A percentile compares a stretch with the other conserved stretches of the same genome.
These are phyloP conservation scores for Aspergillus biplanus DNA, from an alignment of 495 filamentous ascomycete genomes.

Conservation along the genomic window DNA sequence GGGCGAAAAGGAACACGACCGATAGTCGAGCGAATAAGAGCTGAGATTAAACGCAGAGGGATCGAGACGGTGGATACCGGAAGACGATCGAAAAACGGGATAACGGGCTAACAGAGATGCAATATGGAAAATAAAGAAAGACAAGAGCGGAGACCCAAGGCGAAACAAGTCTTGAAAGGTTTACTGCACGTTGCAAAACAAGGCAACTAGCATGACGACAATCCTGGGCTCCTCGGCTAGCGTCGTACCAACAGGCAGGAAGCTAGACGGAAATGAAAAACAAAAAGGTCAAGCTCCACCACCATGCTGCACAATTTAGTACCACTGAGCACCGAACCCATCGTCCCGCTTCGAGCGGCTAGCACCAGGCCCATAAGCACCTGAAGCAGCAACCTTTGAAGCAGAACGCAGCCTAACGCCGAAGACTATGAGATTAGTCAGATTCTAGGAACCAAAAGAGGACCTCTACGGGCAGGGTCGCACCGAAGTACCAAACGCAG, in stretches of 20 bases:
- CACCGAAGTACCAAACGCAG: conserved; percentile 82
- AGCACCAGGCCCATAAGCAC: conserved; percentile 65
- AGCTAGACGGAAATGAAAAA: conserved; percentile 29
- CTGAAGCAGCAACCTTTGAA: conserved; percentile 78
- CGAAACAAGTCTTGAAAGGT: conserved; percentile 45
- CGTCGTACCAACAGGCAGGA: conserved; percentile 37
- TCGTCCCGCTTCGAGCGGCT: conserved; percentile 80
- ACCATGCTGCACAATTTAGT: conserved; percentile 53
- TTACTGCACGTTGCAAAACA: conserved; percentile 38
- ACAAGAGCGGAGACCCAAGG: conserved; percentile 42
- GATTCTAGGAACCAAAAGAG: conserved; percentile 65
- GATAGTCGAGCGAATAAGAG: conserved; percentile 23
- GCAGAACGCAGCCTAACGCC: conserved; percentile 94
- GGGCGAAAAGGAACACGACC: conserved; percentile 11
- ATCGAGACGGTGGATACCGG: conserved; percentile 45
- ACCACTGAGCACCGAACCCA: conserved; percentile 62
- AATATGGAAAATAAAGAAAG: conserved; percentile 33
- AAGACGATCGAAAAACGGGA: conserved; percentile 42
- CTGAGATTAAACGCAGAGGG: conserved; percentile 26
- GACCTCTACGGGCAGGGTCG: conserved; percentile 77
- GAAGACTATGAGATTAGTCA: conserved; percentile 89
- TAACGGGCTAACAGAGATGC: conserved; percentile 44
- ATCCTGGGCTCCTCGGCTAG: conserved; percentile 41
- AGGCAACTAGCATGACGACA: conserved; percentile 34
- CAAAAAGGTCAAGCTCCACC: conserved; percentile 33